These are phyloP conservation scores for Triticum dicoccoides DNA, from an alignment of 176 grass and related monocot genomes.

Conservation along the genomic window DNA sequence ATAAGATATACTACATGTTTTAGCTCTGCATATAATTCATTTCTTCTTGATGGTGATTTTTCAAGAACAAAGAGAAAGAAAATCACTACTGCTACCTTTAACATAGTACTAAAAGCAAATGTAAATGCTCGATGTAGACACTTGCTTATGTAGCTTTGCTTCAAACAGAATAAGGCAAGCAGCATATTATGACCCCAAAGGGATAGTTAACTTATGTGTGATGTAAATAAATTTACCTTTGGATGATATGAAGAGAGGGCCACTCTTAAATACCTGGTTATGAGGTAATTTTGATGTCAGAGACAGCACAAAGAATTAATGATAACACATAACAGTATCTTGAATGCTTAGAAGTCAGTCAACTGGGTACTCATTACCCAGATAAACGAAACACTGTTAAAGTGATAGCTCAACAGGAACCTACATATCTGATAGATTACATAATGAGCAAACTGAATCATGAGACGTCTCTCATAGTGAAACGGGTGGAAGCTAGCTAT, in stretches of 20 bases:
- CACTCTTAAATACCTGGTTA: constrained; percentile 94
- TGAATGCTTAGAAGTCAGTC: neutral
- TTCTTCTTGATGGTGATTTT: neutral
- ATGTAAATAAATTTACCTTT: constrained; percentile 68
- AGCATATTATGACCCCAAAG: neutral
- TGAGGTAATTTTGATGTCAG: constrained; percentile 21
- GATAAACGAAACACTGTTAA: neutral
- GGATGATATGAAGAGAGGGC: constrained; percentile 97
- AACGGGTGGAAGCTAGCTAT: neutral
- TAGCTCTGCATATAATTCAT: neutral
- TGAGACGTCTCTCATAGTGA: neutral
- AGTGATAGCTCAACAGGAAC: neutral
- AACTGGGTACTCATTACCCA: neutral
- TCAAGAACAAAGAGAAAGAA: neutral
- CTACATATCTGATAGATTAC: neutral
- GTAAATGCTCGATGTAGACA: neutral
- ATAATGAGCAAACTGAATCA: neutral
- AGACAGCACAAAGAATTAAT: neutral
- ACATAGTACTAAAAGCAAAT: neutral
- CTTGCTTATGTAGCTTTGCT: neutral
- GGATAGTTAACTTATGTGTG: neutral
- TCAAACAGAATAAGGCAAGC: neutral
- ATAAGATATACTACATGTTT: neutral
- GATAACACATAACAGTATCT: neutral
- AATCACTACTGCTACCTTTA: neutral